Evolutionary conservation across 2,329 filamentous ascomycete species (phyloP).

Genomic region (Neonectria ditissima): DNA sequence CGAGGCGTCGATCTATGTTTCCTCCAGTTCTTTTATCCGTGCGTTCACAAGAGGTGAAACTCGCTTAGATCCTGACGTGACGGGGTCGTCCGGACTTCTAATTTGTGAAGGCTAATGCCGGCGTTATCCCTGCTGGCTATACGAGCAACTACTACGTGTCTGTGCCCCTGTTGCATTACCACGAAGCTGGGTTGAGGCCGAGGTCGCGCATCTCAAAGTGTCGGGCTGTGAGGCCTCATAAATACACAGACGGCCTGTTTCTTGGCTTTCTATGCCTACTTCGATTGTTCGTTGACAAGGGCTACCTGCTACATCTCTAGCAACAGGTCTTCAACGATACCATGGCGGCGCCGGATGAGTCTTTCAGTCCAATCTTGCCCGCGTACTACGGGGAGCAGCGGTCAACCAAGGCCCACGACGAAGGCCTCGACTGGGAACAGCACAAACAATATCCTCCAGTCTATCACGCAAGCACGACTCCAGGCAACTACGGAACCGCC

Average conservation of each 20-base stretch:
- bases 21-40: background rate
- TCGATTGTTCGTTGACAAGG: background rate
- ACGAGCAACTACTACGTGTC: background rate
- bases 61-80: background rate
- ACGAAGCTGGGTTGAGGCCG: no score
- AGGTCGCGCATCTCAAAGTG: background rate
- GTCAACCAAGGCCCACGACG: background rate
- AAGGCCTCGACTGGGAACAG: background rate
- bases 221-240: background rate
- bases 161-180: no score
- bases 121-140: background rate
- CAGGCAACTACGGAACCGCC: background rate
- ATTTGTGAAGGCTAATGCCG: background rate
- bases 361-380: background rate
- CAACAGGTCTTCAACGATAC: background rate
- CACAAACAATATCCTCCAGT: background rate
- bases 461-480: no score
- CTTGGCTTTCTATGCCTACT: background rate
- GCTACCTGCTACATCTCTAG: background rate
- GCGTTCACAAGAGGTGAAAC: background rate
- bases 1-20: background rate
- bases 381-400: background rate
- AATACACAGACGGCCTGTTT: background rate
- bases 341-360: background rate
- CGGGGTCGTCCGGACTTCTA: no score